phyloP scores from a whole-genome alignment of 495 filamentous ascomycete species.

The Penicillium cosmopolitanum region DNA sequence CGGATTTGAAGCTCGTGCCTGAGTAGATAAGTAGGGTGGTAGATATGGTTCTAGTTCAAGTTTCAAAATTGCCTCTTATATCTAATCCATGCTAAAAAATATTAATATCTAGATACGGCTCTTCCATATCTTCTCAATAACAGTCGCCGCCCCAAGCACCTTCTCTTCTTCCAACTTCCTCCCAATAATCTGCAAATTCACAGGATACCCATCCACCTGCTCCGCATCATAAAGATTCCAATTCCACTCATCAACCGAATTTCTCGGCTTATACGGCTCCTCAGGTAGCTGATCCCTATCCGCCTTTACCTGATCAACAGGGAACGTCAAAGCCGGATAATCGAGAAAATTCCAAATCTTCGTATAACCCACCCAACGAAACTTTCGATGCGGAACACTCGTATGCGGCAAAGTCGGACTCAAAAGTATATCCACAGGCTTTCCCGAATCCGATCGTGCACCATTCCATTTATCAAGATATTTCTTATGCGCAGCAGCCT shows the following conservation, averaged over 20 bases:
- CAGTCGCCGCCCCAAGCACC: constrained; percentile 46
- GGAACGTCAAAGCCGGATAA: constrained; percentile 61
- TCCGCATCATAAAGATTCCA: constrained; percentile 52
- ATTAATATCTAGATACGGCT: background rate
- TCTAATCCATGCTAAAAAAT: too few species aligned
- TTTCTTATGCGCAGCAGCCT: constrained; percentile 51
- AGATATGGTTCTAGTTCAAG: too few species aligned
- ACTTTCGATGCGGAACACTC: constrained; percentile 51
- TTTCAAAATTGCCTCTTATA: too few species aligned
- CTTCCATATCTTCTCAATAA: constrained; percentile 45
- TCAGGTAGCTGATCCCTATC: constrained; percentile 48
- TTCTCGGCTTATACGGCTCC: constrained; percentile 49
- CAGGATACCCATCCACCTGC: constrained; percentile 45
- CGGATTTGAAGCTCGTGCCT: too few species aligned
- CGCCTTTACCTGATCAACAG: constrained; percentile 54
- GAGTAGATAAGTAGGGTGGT: too few species aligned
- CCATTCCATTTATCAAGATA: constrained; percentile 62
- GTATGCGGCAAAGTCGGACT: constrained; percentile 53
- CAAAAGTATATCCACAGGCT: constrained; percentile 65
- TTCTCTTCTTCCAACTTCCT: constrained; percentile 59
- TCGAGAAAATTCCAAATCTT: constrained; percentile 73
- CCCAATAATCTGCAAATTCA: constrained; percentile 57
- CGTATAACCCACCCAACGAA: constrained; percentile 62
- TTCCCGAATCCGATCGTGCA: constrained; percentile 45
- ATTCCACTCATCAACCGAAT: constrained; percentile 55